Evolutionary conservation across 2,329 filamentous ascomycete genomes (phyloP).

Genomic region (Alternaria sp.): DNA sequence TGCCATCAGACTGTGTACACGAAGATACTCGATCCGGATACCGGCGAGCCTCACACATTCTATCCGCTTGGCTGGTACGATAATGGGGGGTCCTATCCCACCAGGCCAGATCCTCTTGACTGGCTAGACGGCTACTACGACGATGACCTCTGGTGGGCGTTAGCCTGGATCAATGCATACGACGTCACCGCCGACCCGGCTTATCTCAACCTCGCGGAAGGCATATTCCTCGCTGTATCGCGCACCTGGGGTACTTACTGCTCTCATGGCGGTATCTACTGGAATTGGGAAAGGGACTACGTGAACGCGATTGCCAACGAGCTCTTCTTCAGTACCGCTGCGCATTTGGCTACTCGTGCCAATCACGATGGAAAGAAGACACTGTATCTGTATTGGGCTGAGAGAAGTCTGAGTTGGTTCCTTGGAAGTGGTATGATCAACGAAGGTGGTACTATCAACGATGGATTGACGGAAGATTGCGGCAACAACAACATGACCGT

Average conservation of each 20-base stretch:
- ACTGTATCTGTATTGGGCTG: constrained; percentile 55
- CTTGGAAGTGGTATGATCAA: constrained; percentile 56
- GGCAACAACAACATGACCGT: constrained; percentile 56
- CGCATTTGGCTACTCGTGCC: constrained; percentile 60
- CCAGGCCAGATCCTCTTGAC: constrained; percentile 22
- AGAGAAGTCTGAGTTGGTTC: constrained; percentile 61
- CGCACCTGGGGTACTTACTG: constrained; percentile 48
- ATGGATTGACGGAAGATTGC: constrained; percentile 60
- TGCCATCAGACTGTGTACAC: constrained; percentile 23
- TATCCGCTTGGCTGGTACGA: constrained; percentile 31
- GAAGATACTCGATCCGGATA: constrained; percentile 25
- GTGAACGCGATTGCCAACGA: constrained; percentile 64
- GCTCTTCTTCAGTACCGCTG: constrained; percentile 62
- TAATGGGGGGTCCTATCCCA: not conserved
- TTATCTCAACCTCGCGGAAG: constrained; percentile 56
- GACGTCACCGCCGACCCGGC: constrained; percentile 55
- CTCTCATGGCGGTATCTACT: constrained; percentile 57
- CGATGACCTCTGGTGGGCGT: constrained; percentile 59
- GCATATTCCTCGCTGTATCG: constrained; percentile 57
- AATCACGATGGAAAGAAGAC: constrained; percentile 36
- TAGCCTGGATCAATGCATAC: constrained; percentile 63
- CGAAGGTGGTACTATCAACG: constrained; percentile 58
- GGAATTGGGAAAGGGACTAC: constrained; percentile 54
- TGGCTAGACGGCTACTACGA: constrained; percentile 58
- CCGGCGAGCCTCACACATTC: constrained; percentile 21